Conservation (phyloP, 108 stramenopile species). For the Skeletonema menzelii region DNA sequence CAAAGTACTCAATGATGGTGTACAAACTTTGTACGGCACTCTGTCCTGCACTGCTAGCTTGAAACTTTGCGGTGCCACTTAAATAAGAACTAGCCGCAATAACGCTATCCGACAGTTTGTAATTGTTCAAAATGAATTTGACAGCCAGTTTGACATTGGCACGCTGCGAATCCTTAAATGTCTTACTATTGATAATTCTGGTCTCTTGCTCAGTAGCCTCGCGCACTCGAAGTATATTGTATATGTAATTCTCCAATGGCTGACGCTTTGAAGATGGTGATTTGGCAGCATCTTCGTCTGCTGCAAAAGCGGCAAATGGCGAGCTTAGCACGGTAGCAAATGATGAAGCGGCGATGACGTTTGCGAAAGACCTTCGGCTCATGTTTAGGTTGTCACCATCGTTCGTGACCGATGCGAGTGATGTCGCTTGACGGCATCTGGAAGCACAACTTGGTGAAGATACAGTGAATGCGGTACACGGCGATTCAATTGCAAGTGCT, state of each 20-base stretch:
- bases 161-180: constrained; percentile 89
- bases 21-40: constrained; percentile 74
- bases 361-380: constrained; percentile 21
- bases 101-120: constrained; percentile 69
- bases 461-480: not conserved
- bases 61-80: constrained; percentile 48
- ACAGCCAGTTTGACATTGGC: constrained; percentile 90
- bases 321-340: constrained; percentile 2
- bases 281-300: constrained; percentile 8
- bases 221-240: constrained; percentile 72
- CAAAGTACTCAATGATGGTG: constrained; percentile 90
- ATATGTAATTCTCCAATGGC: constrained; percentile 45
- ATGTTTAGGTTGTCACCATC: not conserved
- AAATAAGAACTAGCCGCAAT: constrained; percentile 70
- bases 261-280: constrained; percentile 21
- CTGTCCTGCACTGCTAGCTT: constrained; percentile 63
- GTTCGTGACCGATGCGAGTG: not conserved
- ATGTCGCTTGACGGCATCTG: not conserved
- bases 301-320: constrained; percentile 13
- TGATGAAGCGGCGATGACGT: not conserved
- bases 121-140: constrained; percentile 86
- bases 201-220: constrained; percentile 87
- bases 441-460: not conserved
- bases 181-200: constrained; percentile 77
- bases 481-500: not conserved